A percentile compares a stretch with the other conserved stretches of the same genome.
Conservation (phyloP, 1,139 yeast genomes). For the Taphrina populina region DNA sequence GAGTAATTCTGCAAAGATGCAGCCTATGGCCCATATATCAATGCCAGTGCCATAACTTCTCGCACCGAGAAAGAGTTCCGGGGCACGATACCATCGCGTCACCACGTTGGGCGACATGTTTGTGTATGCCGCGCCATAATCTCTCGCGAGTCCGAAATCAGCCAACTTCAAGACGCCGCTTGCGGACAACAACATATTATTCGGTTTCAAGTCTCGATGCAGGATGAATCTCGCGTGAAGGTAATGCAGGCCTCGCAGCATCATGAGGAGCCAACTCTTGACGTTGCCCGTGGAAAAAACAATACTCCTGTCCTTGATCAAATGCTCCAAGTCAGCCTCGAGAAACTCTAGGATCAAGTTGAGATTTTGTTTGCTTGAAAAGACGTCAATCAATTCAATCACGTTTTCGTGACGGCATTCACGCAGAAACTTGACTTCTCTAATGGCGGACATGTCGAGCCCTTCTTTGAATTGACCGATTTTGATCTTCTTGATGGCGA, state of each 20-base stretch:
- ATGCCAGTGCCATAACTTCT: conserved; percentile 83
- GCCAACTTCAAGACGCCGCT: conserved; percentile 89
- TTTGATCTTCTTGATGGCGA: conserved; percentile 94
- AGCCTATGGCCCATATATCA: conserved; percentile 93
- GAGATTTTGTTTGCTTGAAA: conserved; percentile 53
- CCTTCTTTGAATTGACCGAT: conserved; percentile 95
- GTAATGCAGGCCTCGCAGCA: conserved; percentile 88
- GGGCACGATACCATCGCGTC: conserved; percentile 96
- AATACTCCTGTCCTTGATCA: conserved; percentile 74
- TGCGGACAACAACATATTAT: conserved; percentile 89
- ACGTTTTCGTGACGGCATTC: conserved; percentile 92
- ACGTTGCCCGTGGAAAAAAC: conserved; percentile 84
- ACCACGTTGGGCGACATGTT: conserved; percentile 68
- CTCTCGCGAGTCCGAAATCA: conserved; percentile 57
- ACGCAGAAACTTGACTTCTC: conserved; percentile 95
- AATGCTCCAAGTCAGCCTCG: conserved; percentile 86
- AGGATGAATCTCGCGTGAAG: conserved; percentile 87
- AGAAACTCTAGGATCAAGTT: conserved; percentile 86
- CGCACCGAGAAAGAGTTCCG: conserved; percentile 86
- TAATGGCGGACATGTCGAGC: conserved; percentile 91
- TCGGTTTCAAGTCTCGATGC: conserved; percentile 62
- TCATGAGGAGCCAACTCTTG: conserved; percentile 92
- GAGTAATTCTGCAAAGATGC: conserved; percentile 95
- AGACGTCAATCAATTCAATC: conserved; percentile 62
- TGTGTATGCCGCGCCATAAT: conserved; percentile 41